Percentiles rank a stretch among this genome's conserved stretches.
Conservation (phyloP, 305 asterid species). For the Euphrasia arctica region DNA sequence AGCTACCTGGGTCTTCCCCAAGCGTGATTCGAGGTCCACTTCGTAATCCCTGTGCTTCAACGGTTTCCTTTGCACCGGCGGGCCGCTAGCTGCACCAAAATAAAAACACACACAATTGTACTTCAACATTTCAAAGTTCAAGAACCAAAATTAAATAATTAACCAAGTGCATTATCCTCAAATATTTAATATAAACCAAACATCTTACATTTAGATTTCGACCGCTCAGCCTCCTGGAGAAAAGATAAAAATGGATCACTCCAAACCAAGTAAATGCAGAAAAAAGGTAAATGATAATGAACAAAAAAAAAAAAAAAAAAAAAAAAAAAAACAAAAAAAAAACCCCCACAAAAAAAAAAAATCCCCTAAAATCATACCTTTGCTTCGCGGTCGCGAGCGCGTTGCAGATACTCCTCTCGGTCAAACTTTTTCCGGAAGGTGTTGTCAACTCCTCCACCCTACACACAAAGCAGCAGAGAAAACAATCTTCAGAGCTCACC, state of each 20-base stretch:
- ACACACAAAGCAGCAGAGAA: slow-evolving; percentile 26
- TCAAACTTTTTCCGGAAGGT: slow-evolving; percentile 88
- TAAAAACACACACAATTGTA: slow-evolving; percentile 1
- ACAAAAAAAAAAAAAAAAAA: background rate
- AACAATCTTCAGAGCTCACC: background rate
- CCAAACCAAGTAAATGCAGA: slow-evolving; percentile 12
- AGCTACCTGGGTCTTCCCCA: slow-evolving; percentile 95
- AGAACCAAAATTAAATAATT: slow-evolving; percentile 2
- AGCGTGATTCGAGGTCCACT: slow-evolving; percentile 95
- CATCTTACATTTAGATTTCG: slow-evolving; percentile 64
- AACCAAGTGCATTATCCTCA: too few relatives aligned
- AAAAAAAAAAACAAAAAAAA: too few relatives aligned
- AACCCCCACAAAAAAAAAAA: too few relatives aligned
- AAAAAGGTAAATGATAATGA: background rate
- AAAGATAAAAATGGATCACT: slow-evolving; percentile 20
- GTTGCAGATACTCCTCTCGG: slow-evolving; percentile 78
- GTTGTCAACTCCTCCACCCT: slow-evolving; percentile 90
- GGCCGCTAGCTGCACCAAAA: slow-evolving; percentile 75
- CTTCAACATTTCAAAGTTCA: slow-evolving; percentile 12
- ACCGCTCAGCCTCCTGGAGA: slow-evolving; percentile 60
- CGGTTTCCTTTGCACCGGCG: slow-evolving; percentile 88
- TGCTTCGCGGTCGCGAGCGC: slow-evolving; percentile 93
- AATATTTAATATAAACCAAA: slow-evolving; percentile 2
- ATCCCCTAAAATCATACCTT: slow-evolving; percentile 48
- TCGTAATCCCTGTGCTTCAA: slow-evolving; percentile 96